Base-by-base conservation (phyloP, 1,139 yeast genomes). In the Yamadazyma diospyri region DNA sequence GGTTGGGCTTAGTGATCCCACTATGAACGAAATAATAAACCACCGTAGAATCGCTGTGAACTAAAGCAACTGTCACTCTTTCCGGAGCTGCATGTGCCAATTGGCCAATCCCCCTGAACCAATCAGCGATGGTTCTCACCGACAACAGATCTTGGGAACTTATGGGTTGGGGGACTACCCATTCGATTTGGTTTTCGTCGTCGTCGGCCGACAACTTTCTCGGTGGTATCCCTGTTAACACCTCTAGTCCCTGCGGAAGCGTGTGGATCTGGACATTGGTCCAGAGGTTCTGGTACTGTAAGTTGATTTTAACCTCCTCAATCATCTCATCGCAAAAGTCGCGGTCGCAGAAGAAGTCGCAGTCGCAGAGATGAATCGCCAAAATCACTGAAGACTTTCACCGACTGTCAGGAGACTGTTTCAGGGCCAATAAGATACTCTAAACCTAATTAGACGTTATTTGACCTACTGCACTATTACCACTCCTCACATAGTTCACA, bases 1-100 rank as follows among this genome's bases (percentile, higher is more conserved):
- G 70, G 25, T 76, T 58, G 3, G 88, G 88, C 49, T 70, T 73
- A 7, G 69, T 72, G 12, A 81, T 60, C 1, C 86, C 88, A 40
- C 72, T 72, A 48, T 79, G 73, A 23, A 80, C 67, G 45, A 76
- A 69, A 48, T 81, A 81, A 47, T 79, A 82, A 5, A 80, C 82
- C 3, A 82, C 68, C 0, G 87, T 78, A 0, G 84, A 80, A 51
- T 81, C 89, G 34, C 68, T 67, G 36, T 79, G 76, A 6, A 74
- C 65, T 41, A 81, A 59, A 1, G 76, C 87, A 50, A 79, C 54
- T 0, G 79, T 60, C 2, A 81, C 35, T 31, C 80, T 54, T 15
- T 48, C 49, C 0, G 66, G 73, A 36, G 64, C 50, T 3, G 13
- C 20, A 9, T 39, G 37, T 5, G 29, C 18, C 5, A 50, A 18